Evolutionary conservation across 305 asterid genomes (phyloP).

Genomic region (Fraxinus paxiana): DNA sequence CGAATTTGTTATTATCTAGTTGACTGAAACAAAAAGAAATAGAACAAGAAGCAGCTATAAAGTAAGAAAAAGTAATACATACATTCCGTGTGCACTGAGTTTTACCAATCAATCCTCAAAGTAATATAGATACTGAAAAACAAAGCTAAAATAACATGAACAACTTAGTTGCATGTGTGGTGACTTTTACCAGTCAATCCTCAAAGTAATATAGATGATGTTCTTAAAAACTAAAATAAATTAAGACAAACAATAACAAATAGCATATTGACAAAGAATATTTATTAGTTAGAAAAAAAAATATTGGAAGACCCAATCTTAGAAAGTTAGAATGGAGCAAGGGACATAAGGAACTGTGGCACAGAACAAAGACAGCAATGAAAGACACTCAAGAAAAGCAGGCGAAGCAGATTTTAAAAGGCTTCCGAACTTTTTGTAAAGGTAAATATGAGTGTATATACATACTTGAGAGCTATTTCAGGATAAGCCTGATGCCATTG

Average conservation of each 20-base stretch:
- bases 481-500: neutral
- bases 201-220: neutral
- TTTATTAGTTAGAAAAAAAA: neutral
- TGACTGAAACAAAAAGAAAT: constrained; percentile 51
- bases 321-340: neutral
- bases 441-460: neutral
- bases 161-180: neutral
- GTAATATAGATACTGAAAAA: neutral
- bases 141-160: neutral
- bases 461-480: neutral
- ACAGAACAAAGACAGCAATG: neutral
- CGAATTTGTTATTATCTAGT: constrained; percentile 86
- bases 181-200: neutral
- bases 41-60: constrained; percentile 5
- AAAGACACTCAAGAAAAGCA: neutral
- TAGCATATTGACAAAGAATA: neutral
- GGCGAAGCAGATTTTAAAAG: neutral
- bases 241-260: neutral
- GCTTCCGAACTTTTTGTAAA: neutral
- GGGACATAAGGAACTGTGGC: neutral
- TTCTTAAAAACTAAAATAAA: neutral
- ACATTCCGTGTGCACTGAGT: neutral
- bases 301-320: neutral
- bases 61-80: neutral
- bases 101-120: neutral